Evolutionary conservation across 345 rosid genomes (phyloP).

Genomic region (Salix dunnii): DNA sequence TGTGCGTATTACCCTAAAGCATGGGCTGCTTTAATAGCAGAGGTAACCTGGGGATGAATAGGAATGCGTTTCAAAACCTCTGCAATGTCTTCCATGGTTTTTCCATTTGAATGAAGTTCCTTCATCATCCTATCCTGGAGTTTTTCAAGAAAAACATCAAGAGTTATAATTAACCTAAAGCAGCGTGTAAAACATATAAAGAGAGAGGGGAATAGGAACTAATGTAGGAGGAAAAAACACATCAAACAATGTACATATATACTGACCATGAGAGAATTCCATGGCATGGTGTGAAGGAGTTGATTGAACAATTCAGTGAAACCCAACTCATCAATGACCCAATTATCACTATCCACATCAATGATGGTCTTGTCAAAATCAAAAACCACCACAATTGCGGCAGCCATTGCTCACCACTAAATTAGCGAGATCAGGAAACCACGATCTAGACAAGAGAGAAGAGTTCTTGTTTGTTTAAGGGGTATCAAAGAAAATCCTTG

Average conservation of each 20-base stretch:
- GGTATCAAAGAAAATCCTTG: background rate
- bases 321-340: conserved; percentile 76
- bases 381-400: conserved; percentile 55
- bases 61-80: conserved; percentile 52
- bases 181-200: too few species aligned
- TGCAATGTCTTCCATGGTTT: conserved; percentile 52
- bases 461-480: too few species aligned
- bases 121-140: conserved; percentile 78
- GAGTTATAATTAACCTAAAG: too few species aligned
- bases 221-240: too few species aligned
- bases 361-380: conserved; percentile 87
- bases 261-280: conserved; percentile 81
- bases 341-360: conserved; percentile 85
- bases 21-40: conserved; percentile 72
- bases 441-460: background rate
- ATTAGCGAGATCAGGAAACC: too few species aligned
- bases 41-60: conserved; percentile 57
- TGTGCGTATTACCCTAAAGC: conserved; percentile 56
- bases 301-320: conserved; percentile 65
- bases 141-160: background rate
- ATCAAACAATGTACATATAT: too few species aligned
- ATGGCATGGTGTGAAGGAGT: conserved; percentile 87
- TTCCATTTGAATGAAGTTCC: conserved; percentile 61
- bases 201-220: background rate
- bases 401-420: conserved; percentile 19